phyloP scores from a whole-genome alignment of 2,329 filamentous ascomycete species.

The Achaetomium macrosporum region DNA sequence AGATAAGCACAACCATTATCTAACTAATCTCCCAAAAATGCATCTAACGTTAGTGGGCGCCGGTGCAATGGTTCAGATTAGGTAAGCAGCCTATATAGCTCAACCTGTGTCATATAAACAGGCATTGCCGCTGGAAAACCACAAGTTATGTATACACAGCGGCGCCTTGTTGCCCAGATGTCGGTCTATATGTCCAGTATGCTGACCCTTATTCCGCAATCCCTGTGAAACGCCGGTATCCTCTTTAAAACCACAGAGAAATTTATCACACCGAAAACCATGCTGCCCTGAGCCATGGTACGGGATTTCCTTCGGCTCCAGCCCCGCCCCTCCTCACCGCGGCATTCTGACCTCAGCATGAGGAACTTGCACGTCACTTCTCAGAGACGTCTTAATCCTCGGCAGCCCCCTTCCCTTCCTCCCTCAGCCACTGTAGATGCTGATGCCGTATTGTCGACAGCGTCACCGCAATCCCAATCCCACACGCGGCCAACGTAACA shows the following conservation, averaged over 20 bases:
- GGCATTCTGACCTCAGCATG: neutral
- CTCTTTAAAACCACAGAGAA: no score
- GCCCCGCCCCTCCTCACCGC: no score
- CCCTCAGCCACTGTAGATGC: conserved; percentile 35
- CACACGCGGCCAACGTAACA: conserved; percentile 67
- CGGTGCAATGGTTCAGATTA: no score
- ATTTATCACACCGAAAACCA: no score
- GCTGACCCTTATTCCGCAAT: neutral
- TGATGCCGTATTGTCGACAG: conserved; percentile 65
- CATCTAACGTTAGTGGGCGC: no score
- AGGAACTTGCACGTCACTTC: neutral
- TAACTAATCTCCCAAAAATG: no score
- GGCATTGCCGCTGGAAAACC: neutral
- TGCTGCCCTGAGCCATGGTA: no score
- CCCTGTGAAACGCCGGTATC: no score
- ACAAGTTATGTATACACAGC: neutral
- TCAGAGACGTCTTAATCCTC: conserved; percentile 29
- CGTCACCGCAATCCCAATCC: conserved; percentile 62
- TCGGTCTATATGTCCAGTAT: neutral
- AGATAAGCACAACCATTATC: no score
- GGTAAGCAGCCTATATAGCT: no score
- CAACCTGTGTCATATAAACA: no score
- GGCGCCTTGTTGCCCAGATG: neutral
- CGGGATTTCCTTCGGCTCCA: no score
- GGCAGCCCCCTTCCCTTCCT: conserved; percentile 32